Evolutionary conservation across 2,329 filamentous ascomycete species (phyloP), one percentile per base, ranked within the genome.

Genomic region (Alternaria postmessia): DNA sequence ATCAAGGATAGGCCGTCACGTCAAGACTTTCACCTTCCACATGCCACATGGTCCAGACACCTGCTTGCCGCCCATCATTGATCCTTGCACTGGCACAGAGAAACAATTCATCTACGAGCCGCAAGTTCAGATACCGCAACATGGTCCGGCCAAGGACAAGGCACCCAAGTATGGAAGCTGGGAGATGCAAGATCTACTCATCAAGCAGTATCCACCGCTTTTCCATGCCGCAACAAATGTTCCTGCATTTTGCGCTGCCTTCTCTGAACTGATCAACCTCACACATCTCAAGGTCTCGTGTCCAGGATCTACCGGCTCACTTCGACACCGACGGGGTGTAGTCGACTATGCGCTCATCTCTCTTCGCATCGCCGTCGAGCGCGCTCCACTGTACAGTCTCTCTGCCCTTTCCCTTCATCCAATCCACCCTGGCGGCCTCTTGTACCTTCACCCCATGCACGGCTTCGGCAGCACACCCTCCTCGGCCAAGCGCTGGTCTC

Each of bases 161-260:
- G 73, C 88, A 54, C 91, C 90, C 52, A 94, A 92, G 79, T 96
- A 96, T 76, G 91, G 90, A 67, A 91, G 89, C 75, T 85, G 86
- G 69, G 91, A 92, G 71, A 87, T 95, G 71, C 93, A 89, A 62
- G 90, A 94, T 73, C 85, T 96, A 59, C 84, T 96, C 62, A 91
- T 92, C 14, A 88, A 92, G 74, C 93, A 96, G 79, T 96, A 96
- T 72, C 92, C 92, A 53, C 92, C 93, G 6, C 81, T 96, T 3
- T 96, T 96, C 80, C 93, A 97, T 74, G 91, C 93, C 7, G 91
- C 93, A 7, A 94, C 92, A 62, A 95, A 97, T 74, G 90, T 96
- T 7, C 87, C 91, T 5, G 91, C 91, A 39, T 96, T 97, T 80
- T 89, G 94, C 69, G 85, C 88, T 64, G 91, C 91, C 49, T 83